Conservation (phyloP, 2,329 filamentous ascomycete species). For the Didymella glomerata region DNA sequence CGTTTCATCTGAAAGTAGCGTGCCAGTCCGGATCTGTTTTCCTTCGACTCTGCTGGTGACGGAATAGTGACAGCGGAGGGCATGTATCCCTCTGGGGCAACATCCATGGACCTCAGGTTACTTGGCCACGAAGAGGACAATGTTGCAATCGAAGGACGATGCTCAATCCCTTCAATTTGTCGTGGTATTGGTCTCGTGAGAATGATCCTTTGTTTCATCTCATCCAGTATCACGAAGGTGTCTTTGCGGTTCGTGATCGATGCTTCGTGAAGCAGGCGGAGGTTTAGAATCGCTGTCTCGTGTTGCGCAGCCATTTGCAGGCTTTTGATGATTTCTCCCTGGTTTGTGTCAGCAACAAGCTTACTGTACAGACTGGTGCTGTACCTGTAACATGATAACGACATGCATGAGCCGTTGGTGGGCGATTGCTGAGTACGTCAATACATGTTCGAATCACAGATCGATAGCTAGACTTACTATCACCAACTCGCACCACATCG, state of each 20-base stretch:
- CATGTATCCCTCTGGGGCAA: conserved; percentile 28
- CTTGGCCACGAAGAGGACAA: conserved; percentile 29
- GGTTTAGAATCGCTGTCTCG: conserved; percentile 44
- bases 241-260: conserved; percentile 48
- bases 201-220: conserved; percentile 51
- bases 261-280: conserved; percentile 49
- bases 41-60: conserved; percentile 21
- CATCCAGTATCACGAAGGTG: conserved; percentile 46
- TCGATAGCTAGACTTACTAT: conserved; percentile 42
- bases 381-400: conserved; percentile 44
- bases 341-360: conserved; percentile 15
- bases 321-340: conserved; percentile 52
- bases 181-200: conserved; percentile 33
- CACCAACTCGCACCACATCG: conserved; percentile 48
- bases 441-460: conserved; percentile 17
- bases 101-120: conserved; percentile 12
- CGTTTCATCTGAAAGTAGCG: conserved; percentile 37
- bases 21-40: conserved; percentile 31
- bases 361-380: not conserved
- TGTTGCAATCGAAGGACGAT: conserved; percentile 22
- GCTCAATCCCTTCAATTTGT: conserved; percentile 23
- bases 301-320: conserved; percentile 51
- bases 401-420: conserved; percentile 51
- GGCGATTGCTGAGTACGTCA: conserved; percentile 41
- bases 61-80: conserved; percentile 33